These are phyloP conservation scores for Saccharomyces hybrid DNA, from an alignment of 1,139 yeast species.

Conservation along the genomic window DNA sequence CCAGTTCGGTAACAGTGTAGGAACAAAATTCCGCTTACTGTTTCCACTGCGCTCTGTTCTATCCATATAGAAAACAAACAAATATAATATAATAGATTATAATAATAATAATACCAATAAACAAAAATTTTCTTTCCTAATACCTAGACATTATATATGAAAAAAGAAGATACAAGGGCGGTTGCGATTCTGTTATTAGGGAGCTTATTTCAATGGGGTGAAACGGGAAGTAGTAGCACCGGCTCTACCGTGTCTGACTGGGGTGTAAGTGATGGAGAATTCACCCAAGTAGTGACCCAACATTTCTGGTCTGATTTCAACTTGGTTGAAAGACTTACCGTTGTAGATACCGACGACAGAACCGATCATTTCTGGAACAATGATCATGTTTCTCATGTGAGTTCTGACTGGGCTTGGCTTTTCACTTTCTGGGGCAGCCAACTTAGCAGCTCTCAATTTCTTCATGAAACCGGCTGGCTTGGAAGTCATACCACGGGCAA, in stretches of 20 bases:
- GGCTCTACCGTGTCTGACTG: slow-evolving; percentile 99
- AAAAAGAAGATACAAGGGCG: slow-evolving; percentile 1
- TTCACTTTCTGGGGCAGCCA: slow-evolving; percentile 87
- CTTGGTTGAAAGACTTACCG: slow-evolving; percentile 99
- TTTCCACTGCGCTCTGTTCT: background rate
- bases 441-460: slow-evolving; percentile 97
- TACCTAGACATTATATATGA: slow-evolving; percentile 1
- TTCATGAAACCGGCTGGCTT: slow-evolving; percentile 96
- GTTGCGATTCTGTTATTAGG: background rate
- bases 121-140: background rate
- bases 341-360: slow-evolving; percentile 98
- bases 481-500: slow-evolving; percentile 93
- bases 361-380: slow-evolving; percentile 99
- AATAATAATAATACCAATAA: slow-evolving; percentile 2
- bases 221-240: slow-evolving; percentile 87
- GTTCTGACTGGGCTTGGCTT: slow-evolving; percentile 98
- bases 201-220: slow-evolving; percentile 53
- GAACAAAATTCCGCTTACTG: background rate
- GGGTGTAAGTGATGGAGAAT: slow-evolving; percentile 99
- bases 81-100: background rate
- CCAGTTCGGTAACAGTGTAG: background rate
- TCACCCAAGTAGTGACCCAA: slow-evolving; percentile 99
- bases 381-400: slow-evolving; percentile 97
- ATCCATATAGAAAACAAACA: background rate
- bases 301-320: slow-evolving; percentile 99